Percentiles rank a stretch among this genome's conserved stretches.
phyloP scores from a whole-genome alignment of 2,329 filamentous ascomycete species.

The Fusarium lyarnte region DNA sequence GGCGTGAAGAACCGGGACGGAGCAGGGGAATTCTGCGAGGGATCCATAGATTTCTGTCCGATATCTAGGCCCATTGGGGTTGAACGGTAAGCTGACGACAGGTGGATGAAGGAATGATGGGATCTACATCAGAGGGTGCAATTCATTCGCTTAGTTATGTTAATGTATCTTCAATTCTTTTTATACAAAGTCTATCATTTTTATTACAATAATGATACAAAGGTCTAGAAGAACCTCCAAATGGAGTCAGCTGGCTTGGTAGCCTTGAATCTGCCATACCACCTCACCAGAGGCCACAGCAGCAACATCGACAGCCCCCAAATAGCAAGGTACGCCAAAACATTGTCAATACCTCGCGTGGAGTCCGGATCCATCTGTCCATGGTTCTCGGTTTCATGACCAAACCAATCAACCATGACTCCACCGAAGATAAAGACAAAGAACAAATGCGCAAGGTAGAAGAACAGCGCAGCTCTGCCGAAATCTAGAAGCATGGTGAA shows the following conservation, averaged over 20 bases:
- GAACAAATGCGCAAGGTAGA: conserved; percentile 54
- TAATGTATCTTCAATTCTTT: neutral
- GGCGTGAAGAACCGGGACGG: neutral
- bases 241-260: conserved; percentile 53
- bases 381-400: conserved; percentile 45
- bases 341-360: conserved; percentile 49
- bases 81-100: neutral
- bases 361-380: conserved; percentile 41
- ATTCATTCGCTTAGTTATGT: neutral
- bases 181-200: neutral
- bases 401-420: conserved; percentile 45
- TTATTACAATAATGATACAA: too few relatives aligned
- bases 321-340: conserved; percentile 50
- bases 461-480: conserved; percentile 59
- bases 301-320: conserved; percentile 50
- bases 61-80: neutral
- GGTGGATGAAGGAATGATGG: neutral
- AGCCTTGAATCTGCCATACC: conserved; percentile 56
- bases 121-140: neutral
- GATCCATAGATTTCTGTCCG: neutral
- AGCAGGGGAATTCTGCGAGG: neutral
- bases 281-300: conserved; percentile 54
- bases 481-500: conserved; percentile 53
- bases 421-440: conserved; percentile 44
- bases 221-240: conserved; percentile 56